Percentiles rank a stretch among this genome's conserved stretches.
phyloP scores from a whole-genome alignment of 139 green algal species.

The Desmodesmus armatus region DNA sequence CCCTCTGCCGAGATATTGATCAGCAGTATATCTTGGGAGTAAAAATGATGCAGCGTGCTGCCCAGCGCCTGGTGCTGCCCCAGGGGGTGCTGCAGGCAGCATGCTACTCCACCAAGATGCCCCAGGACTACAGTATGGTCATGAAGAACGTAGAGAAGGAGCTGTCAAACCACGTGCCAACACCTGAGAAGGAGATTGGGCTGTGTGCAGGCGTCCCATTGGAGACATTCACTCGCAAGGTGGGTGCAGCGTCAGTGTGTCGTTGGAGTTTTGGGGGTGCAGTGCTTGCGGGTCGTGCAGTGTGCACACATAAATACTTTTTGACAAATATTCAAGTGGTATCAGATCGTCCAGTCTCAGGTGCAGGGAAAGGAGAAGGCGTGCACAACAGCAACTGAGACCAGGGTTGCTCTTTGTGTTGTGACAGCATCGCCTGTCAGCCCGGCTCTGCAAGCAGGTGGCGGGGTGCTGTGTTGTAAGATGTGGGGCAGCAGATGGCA shows the following conservation, averaged over 20 bases:
- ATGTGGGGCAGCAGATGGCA: too few species aligned
- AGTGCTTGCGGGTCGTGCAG: too few species aligned
- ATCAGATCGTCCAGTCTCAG: too few species aligned
- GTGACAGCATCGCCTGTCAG: too few species aligned
- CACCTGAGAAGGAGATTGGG: constrained; percentile 56
- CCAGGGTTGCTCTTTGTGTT: too few species aligned
- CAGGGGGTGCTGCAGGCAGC: constrained; percentile 27
- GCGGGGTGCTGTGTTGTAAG: too few species aligned
- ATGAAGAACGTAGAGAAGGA: constrained; percentile 47
- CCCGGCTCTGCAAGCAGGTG: too few species aligned
- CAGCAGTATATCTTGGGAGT: not conserved
- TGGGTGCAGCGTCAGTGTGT: constrained; percentile 8
- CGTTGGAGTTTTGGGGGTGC: not conserved
- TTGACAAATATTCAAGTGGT: too few species aligned
- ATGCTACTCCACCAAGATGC: constrained; percentile 16
- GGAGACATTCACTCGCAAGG: constrained; percentile 71
- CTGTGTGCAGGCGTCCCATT: constrained; percentile 63
- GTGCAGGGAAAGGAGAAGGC: too few species aligned
- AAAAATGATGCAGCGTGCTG: constrained; percentile 34
- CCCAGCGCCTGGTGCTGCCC: constrained; percentile 28
- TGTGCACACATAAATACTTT: too few species aligned
- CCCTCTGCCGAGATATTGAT: too few species aligned
- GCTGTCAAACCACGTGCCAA: constrained; percentile 1
- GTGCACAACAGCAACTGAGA: too few species aligned
- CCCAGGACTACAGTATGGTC: constrained; percentile 54